Evolutionary conservation across 106 monocot species (phyloP).

Genomic region (Triglochin maritima): DNA sequence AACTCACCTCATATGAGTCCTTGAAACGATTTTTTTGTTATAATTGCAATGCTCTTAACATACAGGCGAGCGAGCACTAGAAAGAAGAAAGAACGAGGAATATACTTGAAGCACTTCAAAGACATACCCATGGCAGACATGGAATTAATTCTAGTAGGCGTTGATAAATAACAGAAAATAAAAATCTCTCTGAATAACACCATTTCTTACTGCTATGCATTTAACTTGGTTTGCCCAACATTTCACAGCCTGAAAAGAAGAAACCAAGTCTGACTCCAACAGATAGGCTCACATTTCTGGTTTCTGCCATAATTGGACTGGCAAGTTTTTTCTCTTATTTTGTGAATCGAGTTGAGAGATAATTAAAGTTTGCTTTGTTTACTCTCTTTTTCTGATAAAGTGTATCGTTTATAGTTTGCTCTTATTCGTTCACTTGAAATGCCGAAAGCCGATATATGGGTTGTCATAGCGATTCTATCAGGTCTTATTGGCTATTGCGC

Average conservation of each 20-base stretch:
- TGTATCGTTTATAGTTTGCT: constrained; percentile 38
- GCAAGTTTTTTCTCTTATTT: constrained; percentile 30
- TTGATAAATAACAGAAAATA: not conserved
- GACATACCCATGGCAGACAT: constrained; percentile 97
- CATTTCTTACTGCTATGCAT: not conserved
- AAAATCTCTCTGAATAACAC: not conserved
- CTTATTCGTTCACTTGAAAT: constrained; percentile 60
- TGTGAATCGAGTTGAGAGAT: not conserved
- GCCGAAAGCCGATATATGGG: constrained; percentile 74
- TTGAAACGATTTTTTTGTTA: no score
- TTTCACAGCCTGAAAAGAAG: constrained; percentile 83
- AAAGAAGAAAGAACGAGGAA: constrained; percentile 45
- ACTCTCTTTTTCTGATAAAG: not conserved
- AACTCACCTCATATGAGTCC: no score
- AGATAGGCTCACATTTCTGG: constrained; percentile 83
- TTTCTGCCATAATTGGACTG: constrained; percentile 58
- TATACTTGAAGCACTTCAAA: constrained; percentile 85
- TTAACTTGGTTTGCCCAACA: no score
- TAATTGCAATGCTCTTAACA: not conserved
- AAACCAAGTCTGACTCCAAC: constrained; percentile 89
- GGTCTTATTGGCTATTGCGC: constrained; percentile 76
- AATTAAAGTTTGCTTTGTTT: no score
- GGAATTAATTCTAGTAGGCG: constrained; percentile 74
- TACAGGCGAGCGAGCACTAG: constrained; percentile 41
- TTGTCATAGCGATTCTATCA: constrained; percentile 67